A percentile compares a stretch with the other conserved stretches of the same genome.
Conservation (phyloP, 2,329 filamentous ascomycete species). For the Rutstroemia sydowiana region DNA sequence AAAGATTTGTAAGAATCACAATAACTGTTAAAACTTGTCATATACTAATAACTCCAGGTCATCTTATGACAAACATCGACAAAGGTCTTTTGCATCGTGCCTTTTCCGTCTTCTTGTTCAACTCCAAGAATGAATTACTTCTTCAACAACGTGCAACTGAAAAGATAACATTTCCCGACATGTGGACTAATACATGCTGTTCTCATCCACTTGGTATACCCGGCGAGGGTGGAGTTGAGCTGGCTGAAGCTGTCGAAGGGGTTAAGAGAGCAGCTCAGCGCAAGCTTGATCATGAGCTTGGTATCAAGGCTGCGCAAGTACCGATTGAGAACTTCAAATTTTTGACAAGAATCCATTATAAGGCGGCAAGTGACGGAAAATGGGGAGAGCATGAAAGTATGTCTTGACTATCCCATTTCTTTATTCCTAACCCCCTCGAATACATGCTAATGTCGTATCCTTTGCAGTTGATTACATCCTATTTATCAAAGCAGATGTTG, state of each 20-base stretch:
- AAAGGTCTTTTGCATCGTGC: conserved; percentile 92
- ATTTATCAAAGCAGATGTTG: conserved; percentile 92
- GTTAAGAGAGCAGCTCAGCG: conserved; percentile 88
- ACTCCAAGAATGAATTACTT: conserved; percentile 83
- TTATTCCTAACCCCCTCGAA: conserved; percentile 11
- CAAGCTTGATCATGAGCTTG: conserved; percentile 91
- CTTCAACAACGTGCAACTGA: conserved; percentile 91
- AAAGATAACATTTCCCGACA: conserved; percentile 98
- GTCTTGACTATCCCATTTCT: conserved; percentile 27
- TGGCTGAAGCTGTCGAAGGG: conserved; percentile 73
- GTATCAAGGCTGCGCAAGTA: conserved; percentile 82
- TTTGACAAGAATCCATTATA: conserved; percentile 95
- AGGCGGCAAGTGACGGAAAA: conserved; percentile 91
- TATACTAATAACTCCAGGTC: conserved; percentile 50
- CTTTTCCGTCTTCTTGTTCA: conserved; percentile 97
- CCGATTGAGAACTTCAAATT: conserved; percentile 88
- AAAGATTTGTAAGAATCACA: conserved; percentile 71
- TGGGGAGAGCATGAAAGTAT: conserved; percentile 98
- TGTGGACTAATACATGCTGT: conserved; percentile 99
- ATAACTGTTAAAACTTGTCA: neutral
- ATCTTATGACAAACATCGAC: conserved; percentile 98
- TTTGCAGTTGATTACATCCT: conserved; percentile 88
- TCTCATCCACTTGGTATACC: conserved; percentile 91
- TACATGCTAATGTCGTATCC: neutral
- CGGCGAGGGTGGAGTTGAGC: conserved; percentile 77